Conservation (phyloP, 371 early-diverging fungal genomes). For the Rhizopus sp. region DNA sequence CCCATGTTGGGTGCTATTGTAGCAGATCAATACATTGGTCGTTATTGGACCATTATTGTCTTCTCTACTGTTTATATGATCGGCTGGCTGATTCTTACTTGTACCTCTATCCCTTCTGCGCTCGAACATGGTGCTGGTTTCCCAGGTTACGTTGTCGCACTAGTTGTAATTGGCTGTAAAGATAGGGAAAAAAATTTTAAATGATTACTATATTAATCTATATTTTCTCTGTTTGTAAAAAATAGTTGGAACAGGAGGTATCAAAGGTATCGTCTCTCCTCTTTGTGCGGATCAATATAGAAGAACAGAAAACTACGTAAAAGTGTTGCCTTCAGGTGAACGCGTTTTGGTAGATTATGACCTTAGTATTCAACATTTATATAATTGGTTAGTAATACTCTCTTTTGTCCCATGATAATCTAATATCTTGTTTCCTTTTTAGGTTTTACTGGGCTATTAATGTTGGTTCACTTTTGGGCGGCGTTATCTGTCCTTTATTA, state of each 20-base stretch:
- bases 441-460: slow-evolving; percentile 85
- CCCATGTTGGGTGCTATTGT: slow-evolving; percentile 77
- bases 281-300: slow-evolving; percentile 46
- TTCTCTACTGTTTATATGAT: slow-evolving; percentile 67
- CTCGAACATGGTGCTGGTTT: slow-evolving; percentile 56
- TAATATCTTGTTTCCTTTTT: slow-evolving; percentile 4
- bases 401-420: slow-evolving; percentile 16
- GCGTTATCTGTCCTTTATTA: slow-evolving; percentile 57
- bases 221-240: slow-evolving; percentile 30
- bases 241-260: slow-evolving; percentile 86
- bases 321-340: slow-evolving; percentile 48
- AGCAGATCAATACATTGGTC: slow-evolving; percentile 80
- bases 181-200: neutral
- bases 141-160: slow-evolving; percentile 64
- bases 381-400: slow-evolving; percentile 51
- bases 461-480: slow-evolving; percentile 68
- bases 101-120: slow-evolving; percentile 56
- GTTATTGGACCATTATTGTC: slow-evolving; percentile 75
- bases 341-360: slow-evolving; percentile 62
- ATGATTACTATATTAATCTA: neutral
- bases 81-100: slow-evolving; percentile 62
- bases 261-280: slow-evolving; percentile 65
- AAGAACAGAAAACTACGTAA: slow-evolving; percentile 48
- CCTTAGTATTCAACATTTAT: slow-evolving; percentile 61
- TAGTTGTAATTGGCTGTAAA: slow-evolving; percentile 48